phyloP scores from a whole-genome alignment of 208 protist species.

The Wallacemonas rigidus region DNA sequence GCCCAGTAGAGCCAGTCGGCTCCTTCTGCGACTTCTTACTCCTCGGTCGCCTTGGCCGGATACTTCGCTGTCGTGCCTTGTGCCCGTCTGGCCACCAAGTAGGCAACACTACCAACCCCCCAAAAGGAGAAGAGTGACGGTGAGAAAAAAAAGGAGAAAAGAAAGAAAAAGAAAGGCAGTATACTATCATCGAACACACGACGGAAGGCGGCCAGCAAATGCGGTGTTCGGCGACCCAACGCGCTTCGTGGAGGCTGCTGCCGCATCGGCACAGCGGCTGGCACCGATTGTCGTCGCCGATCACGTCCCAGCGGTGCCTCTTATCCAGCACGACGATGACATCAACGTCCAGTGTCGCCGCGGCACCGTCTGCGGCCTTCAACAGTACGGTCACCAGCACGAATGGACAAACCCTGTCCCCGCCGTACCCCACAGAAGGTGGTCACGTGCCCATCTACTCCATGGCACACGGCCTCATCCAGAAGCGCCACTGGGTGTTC shows the following conservation, averaged over 20 bases:
- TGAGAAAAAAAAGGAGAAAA: not conserved
- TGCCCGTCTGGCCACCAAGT: not conserved
- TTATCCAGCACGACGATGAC: not conserved
- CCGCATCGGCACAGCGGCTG: not conserved
- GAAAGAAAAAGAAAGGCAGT: not conserved
- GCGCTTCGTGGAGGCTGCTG: not conserved
- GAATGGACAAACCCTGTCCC: conserved; percentile 27
- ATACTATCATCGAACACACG: too few species aligned
- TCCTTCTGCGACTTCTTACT: too few species aligned
- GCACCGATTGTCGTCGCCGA: not conserved
- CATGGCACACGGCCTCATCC: conserved; percentile 75
- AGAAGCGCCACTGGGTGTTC: conserved; percentile 88
- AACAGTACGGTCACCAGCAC: conserved; percentile 10
- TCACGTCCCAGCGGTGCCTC: not conserved
- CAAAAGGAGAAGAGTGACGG: not conserved
- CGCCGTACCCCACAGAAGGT: conserved; percentile 76
- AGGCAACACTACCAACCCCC: not conserved
- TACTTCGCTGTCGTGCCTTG: too few species aligned
- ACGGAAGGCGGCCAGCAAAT: too few species aligned
- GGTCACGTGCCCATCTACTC: conserved; percentile 88
- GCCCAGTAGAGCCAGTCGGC: too few species aligned
- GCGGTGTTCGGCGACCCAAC: not conserved
- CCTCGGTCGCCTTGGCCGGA: too few species aligned
- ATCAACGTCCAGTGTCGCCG: not conserved
- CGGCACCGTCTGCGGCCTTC: not conserved